These are phyloP conservation scores for Pseudonectria foliicola DNA, from an alignment of 2,329 filamentous ascomycete species.

Conservation along the genomic window DNA sequence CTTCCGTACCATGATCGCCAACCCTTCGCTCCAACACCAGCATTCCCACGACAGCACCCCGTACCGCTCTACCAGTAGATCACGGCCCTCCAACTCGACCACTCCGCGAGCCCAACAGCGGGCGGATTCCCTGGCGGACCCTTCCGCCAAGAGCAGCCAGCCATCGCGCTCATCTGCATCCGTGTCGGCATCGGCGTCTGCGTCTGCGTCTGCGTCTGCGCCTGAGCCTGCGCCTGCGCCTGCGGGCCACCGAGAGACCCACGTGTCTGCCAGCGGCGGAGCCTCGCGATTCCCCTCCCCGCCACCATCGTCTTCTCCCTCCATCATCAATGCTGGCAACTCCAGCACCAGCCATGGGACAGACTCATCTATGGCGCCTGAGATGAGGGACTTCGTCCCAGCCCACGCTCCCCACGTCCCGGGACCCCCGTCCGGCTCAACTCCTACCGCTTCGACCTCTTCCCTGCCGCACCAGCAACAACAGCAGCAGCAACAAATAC, in stretches of 20 bases:
- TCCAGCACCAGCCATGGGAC: constrained; percentile 34
- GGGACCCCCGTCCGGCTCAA: constrained; percentile 14
- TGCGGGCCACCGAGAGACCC: constrained; percentile 16
- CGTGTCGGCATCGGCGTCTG: constrained; percentile 1
- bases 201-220: constrained; percentile 7
- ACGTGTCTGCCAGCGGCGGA: constrained; percentile 29
- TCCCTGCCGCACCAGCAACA: background rate
- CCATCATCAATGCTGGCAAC: constrained; percentile 30
- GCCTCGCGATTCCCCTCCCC: constrained; percentile 47
- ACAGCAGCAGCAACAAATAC: background rate
- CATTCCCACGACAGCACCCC: constrained; percentile 32
- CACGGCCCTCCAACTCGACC: constrained; percentile 18
- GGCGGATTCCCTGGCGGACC: constrained; percentile 14
- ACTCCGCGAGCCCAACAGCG: constrained; percentile 21
- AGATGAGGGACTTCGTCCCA: constrained; percentile 24
- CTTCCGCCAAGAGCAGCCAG: constrained; percentile 9
- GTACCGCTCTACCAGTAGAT: constrained; percentile 24
- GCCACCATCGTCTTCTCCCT: constrained; percentile 46
- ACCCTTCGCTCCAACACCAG: constrained; percentile 40
- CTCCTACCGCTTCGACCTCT: constrained; percentile 10
- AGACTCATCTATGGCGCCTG: constrained; percentile 43
- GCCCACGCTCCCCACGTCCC: constrained; percentile 7
- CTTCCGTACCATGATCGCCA: constrained; percentile 63
- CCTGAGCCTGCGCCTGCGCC: constrained; percentile 14
- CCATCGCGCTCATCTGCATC: constrained; percentile 11